Percentiles rank a stretch among this genome's conserved stretches.
These are phyloP conservation scores for Fraxinus cuspidata DNA, from an alignment of 257 asterid genomes.

Conservation along the genomic window DNA sequence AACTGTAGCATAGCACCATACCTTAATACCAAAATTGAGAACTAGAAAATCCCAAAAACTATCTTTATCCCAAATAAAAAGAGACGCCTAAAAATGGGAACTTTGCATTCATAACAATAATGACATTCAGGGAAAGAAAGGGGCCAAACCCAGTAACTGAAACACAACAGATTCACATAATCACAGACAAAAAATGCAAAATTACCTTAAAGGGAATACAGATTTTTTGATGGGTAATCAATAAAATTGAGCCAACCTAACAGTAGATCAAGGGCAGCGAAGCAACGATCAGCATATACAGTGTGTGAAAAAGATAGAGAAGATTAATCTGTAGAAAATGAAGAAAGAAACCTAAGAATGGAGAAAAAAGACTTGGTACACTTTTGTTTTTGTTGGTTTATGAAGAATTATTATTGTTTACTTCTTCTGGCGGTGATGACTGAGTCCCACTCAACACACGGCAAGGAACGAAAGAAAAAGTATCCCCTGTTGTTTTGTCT, in stretches of 20 bases:
- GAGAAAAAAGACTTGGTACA: constrained; percentile 22
- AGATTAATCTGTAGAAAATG: not conserved
- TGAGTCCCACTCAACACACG: not conserved
- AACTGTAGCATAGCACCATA: not conserved
- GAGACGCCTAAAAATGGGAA: not conserved
- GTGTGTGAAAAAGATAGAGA: too few species aligned
- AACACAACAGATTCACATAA: too few species aligned
- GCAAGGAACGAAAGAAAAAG: constrained; percentile 25
- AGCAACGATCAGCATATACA: not conserved
- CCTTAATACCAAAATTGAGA: not conserved
- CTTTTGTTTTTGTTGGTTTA: constrained; percentile 31
- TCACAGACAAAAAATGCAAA: constrained; percentile 4
- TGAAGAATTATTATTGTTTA: constrained; percentile 18
- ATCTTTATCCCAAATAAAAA: constrained; percentile 14
- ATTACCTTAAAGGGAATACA: constrained; percentile 16
- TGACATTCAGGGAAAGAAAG: too few species aligned
- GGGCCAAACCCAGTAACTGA: too few species aligned
- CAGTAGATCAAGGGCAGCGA: constrained; percentile 31
- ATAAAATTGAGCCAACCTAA: constrained; percentile 19
- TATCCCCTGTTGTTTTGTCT: constrained; percentile 23
- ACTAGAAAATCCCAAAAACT: not conserved
- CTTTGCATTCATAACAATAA: too few species aligned
- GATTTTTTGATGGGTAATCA: not conserved
- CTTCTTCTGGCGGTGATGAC: not conserved
- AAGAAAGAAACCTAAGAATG: constrained; percentile 26